phyloP scores from a whole-genome alignment of 192 early-diverging fungal genomes.

The Coemansia sp. region DNA sequence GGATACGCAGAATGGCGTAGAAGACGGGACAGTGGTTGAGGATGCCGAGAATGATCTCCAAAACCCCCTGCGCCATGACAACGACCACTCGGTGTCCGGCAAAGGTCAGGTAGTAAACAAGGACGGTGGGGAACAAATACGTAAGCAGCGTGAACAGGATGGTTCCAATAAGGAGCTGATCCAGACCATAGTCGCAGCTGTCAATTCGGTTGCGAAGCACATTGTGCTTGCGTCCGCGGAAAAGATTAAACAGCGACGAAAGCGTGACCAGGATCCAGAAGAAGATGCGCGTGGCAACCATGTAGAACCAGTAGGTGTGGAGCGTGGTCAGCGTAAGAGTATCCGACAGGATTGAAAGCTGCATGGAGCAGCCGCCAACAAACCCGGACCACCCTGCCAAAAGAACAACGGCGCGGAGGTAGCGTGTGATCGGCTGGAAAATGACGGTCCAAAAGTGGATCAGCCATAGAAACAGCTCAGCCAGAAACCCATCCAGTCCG shows the following conservation, averaged over 20 bases:
- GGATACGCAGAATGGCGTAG: constrained; percentile 85
- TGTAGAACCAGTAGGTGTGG: constrained; percentile 95
- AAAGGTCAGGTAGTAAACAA: constrained; percentile 92
- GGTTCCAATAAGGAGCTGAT: constrained; percentile 93
- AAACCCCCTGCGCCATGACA: constrained; percentile 74
- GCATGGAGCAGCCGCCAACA: constrained; percentile 82
- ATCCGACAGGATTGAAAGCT: constrained; percentile 82
- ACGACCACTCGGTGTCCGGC: constrained; percentile 79
- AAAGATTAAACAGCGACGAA: constrained; percentile 88
- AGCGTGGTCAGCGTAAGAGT: constrained; percentile 80
- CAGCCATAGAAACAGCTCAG: constrained; percentile 88
- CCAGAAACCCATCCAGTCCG: constrained; percentile 85
- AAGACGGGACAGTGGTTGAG: constrained; percentile 98
- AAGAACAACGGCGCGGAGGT: constrained; percentile 64
- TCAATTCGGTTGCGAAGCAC: constrained; percentile 90
- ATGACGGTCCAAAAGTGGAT: constrained; percentile 83
- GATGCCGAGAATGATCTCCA: constrained; percentile 85
- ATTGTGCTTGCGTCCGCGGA: constrained; percentile 78
- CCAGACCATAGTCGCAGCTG: constrained; percentile 89
- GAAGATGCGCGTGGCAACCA: constrained; percentile 90
- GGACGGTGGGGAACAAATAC: constrained; percentile 94
- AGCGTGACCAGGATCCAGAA: constrained; percentile 88
- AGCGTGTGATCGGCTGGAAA: constrained; percentile 42
- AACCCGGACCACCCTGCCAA: constrained; percentile 73
- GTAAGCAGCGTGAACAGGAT: constrained; percentile 90